Conservation (phyloP, 176 grass and related monocot genomes). For the Areca catechu region DNA sequence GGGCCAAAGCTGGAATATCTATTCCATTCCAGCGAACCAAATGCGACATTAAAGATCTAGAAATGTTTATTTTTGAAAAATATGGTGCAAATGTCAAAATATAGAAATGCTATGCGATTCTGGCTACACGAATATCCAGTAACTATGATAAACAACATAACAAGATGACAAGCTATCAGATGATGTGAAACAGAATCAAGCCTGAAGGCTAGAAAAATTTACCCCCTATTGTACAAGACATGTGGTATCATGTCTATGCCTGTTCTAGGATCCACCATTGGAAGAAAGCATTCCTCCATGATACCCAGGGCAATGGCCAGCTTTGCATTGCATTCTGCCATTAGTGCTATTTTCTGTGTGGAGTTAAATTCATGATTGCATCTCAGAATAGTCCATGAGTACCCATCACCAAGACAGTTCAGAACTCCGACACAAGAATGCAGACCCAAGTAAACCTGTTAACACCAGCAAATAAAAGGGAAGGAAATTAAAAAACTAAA, state of each 20-base stretch:
- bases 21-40: too few species aligned
- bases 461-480: slow-evolving; percentile 16
- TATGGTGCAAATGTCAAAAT: too few species aligned
- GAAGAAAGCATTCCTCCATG: slow-evolving; percentile 88
- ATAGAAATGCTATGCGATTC: too few species aligned
- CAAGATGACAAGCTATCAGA: too few species aligned
- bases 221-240: slow-evolving; percentile 82
- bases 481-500: not conserved
- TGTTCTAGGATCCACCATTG: slow-evolving; percentile 79
- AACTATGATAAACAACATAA: too few species aligned
- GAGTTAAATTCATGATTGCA: slow-evolving; percentile 64
- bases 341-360: slow-evolving; percentile 45
- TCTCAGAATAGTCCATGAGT: slow-evolving; percentile 76
- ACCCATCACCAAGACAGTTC: slow-evolving; percentile 57
- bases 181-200: too few species aligned
- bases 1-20: too few species aligned
- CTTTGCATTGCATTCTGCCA: slow-evolving; percentile 75
- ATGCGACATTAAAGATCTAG: too few species aligned
- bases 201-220: slow-evolving; percentile 15
- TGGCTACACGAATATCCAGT: too few species aligned
- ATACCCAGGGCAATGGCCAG: slow-evolving; percentile 82
- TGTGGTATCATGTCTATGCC: slow-evolving; percentile 91
- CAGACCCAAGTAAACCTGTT: slow-evolving; percentile 59
- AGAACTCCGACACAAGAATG: slow-evolving; percentile 39
- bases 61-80: too few species aligned